phyloP scores from a whole-genome alignment of 345 rosid species.

The Salix brachista region DNA sequence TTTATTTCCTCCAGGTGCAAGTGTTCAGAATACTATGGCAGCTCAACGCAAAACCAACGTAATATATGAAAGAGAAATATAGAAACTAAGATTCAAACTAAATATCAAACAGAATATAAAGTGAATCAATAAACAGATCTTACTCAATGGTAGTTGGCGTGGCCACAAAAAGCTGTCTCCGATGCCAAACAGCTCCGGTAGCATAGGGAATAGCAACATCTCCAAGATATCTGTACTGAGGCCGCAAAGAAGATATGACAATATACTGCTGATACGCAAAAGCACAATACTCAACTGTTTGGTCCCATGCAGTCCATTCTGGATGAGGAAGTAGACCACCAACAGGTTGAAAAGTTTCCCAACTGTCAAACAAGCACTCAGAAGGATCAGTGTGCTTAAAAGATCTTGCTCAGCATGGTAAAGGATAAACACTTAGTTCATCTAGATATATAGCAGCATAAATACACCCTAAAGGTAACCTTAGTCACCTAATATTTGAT shows the following conservation, averaged over 20 bases:
- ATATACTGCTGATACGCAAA: conserved; percentile 89
- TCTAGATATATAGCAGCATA: too few relatives aligned
- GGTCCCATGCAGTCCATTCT: conserved; percentile 99
- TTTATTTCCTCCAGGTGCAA: too few relatives aligned
- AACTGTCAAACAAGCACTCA: conserved; percentile 47
- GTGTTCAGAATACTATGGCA: background rate
- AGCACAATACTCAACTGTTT: conserved; percentile 97
- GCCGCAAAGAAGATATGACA: conserved; percentile 89
- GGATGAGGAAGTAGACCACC: conserved; percentile 98
- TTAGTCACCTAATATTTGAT: background rate
- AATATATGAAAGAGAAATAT: background rate
- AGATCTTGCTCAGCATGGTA: background rate
- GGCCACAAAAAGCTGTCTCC: conserved; percentile 92
- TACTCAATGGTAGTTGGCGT: conserved; percentile 99
- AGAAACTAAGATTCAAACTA: background rate
- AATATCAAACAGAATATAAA: background rate
- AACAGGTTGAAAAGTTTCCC: conserved; percentile 97
- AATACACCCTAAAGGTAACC: too few relatives aligned
- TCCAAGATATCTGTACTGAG: conserved; percentile 92
- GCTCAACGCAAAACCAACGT: background rate
- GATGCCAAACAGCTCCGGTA: conserved; percentile 98
- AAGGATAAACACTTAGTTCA: too few relatives aligned
- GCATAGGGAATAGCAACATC: conserved; percentile 93
- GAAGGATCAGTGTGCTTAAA: conserved; percentile 1
- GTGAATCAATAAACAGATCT: conserved; percentile 24